These are phyloP conservation scores for Marasmius sp. DNA, from an alignment of 1,284 basidiomycete genomes.

Conservation along the genomic window DNA sequence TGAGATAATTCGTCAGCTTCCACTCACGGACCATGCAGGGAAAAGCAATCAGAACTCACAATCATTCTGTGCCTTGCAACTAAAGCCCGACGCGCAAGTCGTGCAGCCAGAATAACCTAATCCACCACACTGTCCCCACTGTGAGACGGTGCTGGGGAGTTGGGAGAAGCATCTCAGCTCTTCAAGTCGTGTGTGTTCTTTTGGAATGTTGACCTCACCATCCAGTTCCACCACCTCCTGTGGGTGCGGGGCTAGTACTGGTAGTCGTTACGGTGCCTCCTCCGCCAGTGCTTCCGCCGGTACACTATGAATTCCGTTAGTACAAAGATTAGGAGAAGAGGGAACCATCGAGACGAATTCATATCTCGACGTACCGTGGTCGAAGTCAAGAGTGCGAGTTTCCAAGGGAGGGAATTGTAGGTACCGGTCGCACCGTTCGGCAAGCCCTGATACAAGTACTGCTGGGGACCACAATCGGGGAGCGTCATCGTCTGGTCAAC, in stretches of 20 bases:
- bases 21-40: neutral
- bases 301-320: neutral
- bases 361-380: neutral
- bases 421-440: neutral
- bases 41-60: neutral
- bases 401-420: conserved; percentile 7
- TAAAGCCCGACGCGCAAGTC: neutral
- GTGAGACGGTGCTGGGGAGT: neutral
- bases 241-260: neutral
- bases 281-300: neutral
- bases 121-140: neutral
- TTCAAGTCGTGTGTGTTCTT: neutral
- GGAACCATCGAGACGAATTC: neutral
- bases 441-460: conserved; percentile 11
- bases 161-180: neutral
- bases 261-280: neutral
- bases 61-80: neutral
- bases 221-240: neutral
- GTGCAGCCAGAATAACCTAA: neutral
- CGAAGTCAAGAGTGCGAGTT: conserved; percentile 8
- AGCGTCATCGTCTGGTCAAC: conserved; percentile 12
- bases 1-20: neutral
- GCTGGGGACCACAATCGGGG: neutral
- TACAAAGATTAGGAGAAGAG: neutral
- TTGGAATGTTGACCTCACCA: neutral